Percentiles rank a stretch among this genome's conserved stretches.
These are phyloP conservation scores for Fistulinella prunicolor DNA, from an alignment of 768 basidiomycete species.

Conservation along the genomic window DNA sequence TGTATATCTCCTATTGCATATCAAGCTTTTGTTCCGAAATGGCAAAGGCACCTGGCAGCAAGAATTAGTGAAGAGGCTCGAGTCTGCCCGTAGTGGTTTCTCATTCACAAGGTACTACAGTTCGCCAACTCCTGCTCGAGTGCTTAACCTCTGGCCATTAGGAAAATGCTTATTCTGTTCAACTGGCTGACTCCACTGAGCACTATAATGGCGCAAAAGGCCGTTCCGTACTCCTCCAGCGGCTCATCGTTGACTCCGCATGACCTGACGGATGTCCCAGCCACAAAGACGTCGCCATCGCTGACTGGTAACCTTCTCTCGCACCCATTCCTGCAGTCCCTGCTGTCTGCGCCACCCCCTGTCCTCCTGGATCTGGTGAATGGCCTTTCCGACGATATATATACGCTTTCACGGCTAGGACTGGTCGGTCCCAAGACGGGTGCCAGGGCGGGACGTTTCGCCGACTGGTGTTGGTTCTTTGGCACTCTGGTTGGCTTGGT, in stretches of 20 bases:
- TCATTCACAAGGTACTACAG: conserved; percentile 67
- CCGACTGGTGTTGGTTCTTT: conserved; percentile 86
- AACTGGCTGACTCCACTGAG: conserved; percentile 82
- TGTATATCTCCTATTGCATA: conserved; percentile 70
- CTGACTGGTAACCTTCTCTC: conserved; percentile 27
- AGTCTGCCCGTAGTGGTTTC: conserved; percentile 52
- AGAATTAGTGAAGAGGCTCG: conserved; percentile 56
- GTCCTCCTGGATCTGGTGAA: conserved; percentile 76
- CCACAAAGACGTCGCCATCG: conserved; percentile 3
- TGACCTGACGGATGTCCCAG: conserved; percentile 12
- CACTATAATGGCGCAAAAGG: conserved; percentile 66
- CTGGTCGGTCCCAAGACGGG: conserved; percentile 64
- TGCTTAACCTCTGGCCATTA: conserved; percentile 29
- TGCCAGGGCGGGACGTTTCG: conserved; percentile 66
- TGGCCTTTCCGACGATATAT: conserved; percentile 73
- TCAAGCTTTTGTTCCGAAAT: conserved; percentile 48
- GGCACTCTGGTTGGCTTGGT: conserved; percentile 77
- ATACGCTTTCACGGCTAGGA: conserved; percentile 70
- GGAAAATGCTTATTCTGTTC: conserved; percentile 78
- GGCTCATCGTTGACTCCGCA: conserved; percentile 26
- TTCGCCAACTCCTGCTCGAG: background rate
- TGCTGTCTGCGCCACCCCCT: conserved; percentile 79
- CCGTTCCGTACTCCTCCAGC: conserved; percentile 54
- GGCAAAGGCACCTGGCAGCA: conserved; percentile 47
- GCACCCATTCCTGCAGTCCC: conserved; percentile 67